These are phyloP conservation scores for Fusarium brevicatenulatum DNA, from an alignment of 2,329 filamentous ascomycete genomes.

Conservation along the genomic window DNA sequence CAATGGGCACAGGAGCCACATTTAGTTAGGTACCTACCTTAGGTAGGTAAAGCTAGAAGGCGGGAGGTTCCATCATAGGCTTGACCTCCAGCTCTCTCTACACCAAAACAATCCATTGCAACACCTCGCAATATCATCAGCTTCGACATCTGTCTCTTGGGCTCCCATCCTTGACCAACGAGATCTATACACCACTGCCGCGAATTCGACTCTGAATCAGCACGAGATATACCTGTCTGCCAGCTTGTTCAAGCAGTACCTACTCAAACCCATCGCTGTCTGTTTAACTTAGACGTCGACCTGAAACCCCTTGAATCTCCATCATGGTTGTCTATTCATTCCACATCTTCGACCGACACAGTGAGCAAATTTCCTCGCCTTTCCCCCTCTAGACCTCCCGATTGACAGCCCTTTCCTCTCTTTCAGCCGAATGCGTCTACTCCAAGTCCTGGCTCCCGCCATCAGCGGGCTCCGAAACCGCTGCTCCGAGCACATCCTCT, in stretches of 20 bases:
- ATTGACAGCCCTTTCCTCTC: conserved; percentile 24
- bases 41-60: not conserved
- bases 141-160: not conserved
- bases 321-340: conserved; percentile 95
- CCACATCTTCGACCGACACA: conserved; percentile 99
- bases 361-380: conserved; percentile 63
- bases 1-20: conserved; percentile 5
- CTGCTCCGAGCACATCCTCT: conserved; percentile 52
- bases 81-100: conserved; percentile 1
- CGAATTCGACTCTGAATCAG: not conserved
- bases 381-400: not conserved
- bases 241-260: not conserved
- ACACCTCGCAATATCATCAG: not conserved
- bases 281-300: not conserved
- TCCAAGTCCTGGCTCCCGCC: conserved; percentile 80
- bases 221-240: not conserved
- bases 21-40: not conserved
- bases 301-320: conserved; percentile 31
- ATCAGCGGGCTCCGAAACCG: conserved; percentile 47
- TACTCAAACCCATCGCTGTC: not conserved
- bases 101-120: conserved; percentile 6
- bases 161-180: not conserved
- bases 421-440: conserved; percentile 95
- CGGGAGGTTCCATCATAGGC: not conserved
- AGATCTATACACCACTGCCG: not conserved